phyloP scores from a whole-genome alignment of 345 rosid genomes.

The Viola odorata region DNA sequence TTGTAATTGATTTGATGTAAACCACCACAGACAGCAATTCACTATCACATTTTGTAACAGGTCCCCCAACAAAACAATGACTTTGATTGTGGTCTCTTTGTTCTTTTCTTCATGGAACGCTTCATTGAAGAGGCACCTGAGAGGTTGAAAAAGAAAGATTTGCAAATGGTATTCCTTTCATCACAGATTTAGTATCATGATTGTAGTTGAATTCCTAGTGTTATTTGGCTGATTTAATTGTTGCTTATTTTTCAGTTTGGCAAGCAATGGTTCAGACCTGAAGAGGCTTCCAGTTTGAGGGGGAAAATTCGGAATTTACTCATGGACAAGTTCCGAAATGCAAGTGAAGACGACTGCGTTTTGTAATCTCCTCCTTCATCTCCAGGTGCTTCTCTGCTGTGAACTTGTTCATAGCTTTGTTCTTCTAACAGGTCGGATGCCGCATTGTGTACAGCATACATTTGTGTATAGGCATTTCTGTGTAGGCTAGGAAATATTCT shows the following conservation, averaged over 20 bases:
- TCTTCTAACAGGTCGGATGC: background rate
- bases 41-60: constrained; percentile 27
- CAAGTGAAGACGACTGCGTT: constrained; percentile 8
- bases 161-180: constrained; percentile 51
- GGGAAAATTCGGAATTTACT: constrained; percentile 52
- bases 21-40: background rate
- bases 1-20: background rate
- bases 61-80: constrained; percentile 96
- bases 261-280: constrained; percentile 78
- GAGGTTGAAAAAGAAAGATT: constrained; percentile 69
- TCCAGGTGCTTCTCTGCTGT: constrained; percentile 1
- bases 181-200: background rate
- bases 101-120: constrained; percentile 78
- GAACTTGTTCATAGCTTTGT: too few relatives aligned
- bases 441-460: constrained; percentile 13
- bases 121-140: constrained; percentile 80
- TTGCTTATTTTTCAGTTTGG: constrained; percentile 50
- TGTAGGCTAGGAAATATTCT: background rate
- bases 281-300: constrained; percentile 80
- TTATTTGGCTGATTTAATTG: background rate
- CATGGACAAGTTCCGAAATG: constrained; percentile 37
- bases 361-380: constrained; percentile 9
- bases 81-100: constrained; percentile 88
- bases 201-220: background rate
- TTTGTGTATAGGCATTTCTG: constrained; percentile 1